Percentiles rank a stretch among this genome's conserved stretches.
Evolutionary conservation across 139 green algal genomes (phyloP).

Genomic region (Dunaliella primolecta): DNA sequence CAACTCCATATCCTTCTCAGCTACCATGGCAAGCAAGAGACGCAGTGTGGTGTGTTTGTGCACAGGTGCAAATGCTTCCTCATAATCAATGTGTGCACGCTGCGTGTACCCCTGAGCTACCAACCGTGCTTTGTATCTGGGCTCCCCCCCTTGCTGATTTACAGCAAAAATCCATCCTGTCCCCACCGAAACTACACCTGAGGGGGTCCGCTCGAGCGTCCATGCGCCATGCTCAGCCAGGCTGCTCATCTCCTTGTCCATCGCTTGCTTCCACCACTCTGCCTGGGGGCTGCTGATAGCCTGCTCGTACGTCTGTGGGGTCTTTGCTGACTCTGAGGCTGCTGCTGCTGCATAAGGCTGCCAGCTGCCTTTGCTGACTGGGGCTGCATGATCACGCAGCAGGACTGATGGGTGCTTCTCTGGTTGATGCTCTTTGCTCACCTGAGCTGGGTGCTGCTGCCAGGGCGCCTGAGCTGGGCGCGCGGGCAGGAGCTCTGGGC

Average conservation of each 20-base stretch:
- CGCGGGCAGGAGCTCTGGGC: too few relatives aligned
- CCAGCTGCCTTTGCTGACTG: neutral
- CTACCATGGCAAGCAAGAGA: conserved; percentile 21
- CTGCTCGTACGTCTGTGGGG: neutral
- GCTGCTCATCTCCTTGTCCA: conserved; percentile 11
- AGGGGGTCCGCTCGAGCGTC: neutral
- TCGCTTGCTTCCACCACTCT: conserved; percentile 9
- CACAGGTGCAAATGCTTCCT: conserved; percentile 50
- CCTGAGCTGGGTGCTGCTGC: too few relatives aligned
- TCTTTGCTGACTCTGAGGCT: neutral
- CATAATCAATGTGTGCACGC: conserved; percentile 31
- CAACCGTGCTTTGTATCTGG: conserved; percentile 47
- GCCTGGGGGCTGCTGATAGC: neutral
- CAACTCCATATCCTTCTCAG: conserved; percentile 36
- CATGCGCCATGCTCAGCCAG: conserved; percentile 8
- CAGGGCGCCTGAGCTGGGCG: too few relatives aligned
- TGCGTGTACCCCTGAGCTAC: conserved; percentile 51
- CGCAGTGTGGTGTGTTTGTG: conserved; percentile 18
- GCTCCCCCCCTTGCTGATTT: neutral
- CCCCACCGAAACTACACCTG: neutral
- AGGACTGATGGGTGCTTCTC: neutral
- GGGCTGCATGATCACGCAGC: neutral
- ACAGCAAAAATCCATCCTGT: conserved; percentile 12
- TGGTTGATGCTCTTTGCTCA: too few relatives aligned
- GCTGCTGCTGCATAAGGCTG: neutral